These are phyloP conservation scores for Pichia sp. DNA, from an alignment of 1,139 yeast genomes.

Conservation along the genomic window DNA sequence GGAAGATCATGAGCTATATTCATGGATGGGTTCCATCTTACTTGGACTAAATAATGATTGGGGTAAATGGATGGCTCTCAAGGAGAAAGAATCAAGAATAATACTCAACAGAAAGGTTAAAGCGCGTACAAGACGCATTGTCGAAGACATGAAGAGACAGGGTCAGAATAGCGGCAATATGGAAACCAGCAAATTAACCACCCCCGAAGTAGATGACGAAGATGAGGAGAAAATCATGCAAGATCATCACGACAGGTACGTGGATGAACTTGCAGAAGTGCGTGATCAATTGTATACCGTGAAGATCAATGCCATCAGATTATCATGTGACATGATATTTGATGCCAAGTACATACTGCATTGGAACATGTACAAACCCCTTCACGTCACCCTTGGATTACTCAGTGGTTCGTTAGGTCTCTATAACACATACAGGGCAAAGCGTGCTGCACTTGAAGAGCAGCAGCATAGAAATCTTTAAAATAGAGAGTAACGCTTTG, in stretches of 20 bases:
- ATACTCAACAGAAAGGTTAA: slow-evolving; percentile 34
- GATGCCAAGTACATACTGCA: slow-evolving; percentile 36
- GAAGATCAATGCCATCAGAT: slow-evolving; percentile 30
- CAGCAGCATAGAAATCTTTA: slow-evolving; percentile 2
- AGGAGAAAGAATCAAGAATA: slow-evolving; percentile 39
- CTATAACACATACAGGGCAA: slow-evolving; percentile 33
- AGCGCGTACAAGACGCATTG: slow-evolving; percentile 23
- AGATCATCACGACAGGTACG: background rate
- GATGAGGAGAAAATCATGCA: background rate
- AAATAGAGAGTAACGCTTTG: too few relatives aligned
- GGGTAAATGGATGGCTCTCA: slow-evolving; percentile 32
- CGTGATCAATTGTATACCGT: slow-evolving; percentile 25
- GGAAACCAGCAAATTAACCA: too few relatives aligned
- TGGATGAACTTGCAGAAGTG: slow-evolving; percentile 24
- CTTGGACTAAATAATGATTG: slow-evolving; percentile 45
- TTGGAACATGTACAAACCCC: slow-evolving; percentile 24
- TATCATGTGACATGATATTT: slow-evolving; percentile 36
- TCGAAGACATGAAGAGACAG: slow-evolving; percentile 6
- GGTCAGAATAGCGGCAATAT: background rate
- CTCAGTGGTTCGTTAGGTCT: slow-evolving; percentile 35
- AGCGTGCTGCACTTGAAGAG: slow-evolving; percentile 16
- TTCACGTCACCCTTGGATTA: slow-evolving; percentile 25
- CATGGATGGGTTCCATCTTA: slow-evolving; percentile 61
- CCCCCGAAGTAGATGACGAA: background rate
- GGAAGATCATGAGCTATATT: slow-evolving; percentile 43